phyloP scores from a whole-genome alignment of 257 asterid species.

The Solanum tarijense region DNA sequence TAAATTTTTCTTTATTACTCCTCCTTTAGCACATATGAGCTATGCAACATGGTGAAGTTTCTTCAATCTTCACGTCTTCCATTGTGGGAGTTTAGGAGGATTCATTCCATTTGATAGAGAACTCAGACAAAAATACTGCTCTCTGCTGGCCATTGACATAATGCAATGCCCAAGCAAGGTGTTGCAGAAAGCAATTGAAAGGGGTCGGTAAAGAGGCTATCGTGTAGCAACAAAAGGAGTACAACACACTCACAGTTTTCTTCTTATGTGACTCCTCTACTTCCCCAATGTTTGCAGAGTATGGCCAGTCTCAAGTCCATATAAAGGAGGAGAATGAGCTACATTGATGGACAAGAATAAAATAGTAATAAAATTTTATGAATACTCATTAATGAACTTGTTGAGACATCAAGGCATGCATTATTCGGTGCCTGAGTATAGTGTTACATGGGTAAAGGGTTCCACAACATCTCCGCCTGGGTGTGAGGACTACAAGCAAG shows the following conservation, averaged over 20 bases:
- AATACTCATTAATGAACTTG: not conserved
- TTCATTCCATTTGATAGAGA: not conserved
- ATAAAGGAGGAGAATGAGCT: not conserved
- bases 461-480: not conserved
- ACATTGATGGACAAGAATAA: not conserved
- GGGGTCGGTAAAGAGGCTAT: not conserved
- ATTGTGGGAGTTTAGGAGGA: not conserved
- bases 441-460: not conserved
- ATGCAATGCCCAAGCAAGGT: not conserved
- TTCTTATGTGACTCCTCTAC: not conserved
- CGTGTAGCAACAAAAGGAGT: not conserved
- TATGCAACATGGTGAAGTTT: not conserved
- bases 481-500: not conserved
- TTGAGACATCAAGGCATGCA: not conserved
- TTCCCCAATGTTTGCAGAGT: not conserved
- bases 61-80: not conserved
- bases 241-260: not conserved
- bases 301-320: not conserved
- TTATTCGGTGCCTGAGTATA: not conserved
- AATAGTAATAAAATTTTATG: no score
- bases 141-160: not conserved
- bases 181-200: not conserved
- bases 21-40: not conserved
- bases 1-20: not conserved
- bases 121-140: not conserved